Conservation (phyloP, 345 rosid species). For the Luvunga scandens region DNA sequence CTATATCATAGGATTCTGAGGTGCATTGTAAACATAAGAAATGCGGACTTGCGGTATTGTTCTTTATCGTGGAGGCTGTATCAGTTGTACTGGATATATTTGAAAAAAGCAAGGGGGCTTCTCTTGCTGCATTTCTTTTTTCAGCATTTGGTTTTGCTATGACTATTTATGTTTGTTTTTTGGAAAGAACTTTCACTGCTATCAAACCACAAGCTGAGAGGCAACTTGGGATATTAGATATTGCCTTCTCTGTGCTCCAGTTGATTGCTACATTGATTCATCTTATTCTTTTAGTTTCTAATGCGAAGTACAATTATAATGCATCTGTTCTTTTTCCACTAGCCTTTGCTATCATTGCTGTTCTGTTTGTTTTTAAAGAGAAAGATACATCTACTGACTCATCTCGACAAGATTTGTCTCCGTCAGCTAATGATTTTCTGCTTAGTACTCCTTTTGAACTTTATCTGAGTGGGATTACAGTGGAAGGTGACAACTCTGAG, state of each 20-base stretch:
- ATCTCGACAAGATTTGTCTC: not conserved
- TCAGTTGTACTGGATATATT: not conserved
- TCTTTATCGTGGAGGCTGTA: not conserved
- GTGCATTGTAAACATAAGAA: not conserved
- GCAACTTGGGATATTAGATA: not conserved
- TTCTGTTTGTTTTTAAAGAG: not conserved
- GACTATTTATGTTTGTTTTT: not conserved
- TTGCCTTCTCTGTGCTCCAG: not conserved
- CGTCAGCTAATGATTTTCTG: not conserved
- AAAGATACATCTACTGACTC: not conserved
- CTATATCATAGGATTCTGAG: not conserved
- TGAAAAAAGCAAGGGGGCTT: not conserved
- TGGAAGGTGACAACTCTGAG: too few relatives aligned
- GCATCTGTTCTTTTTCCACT: not conserved
- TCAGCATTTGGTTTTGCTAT: slow-evolving; percentile 4
- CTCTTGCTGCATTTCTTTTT: not conserved
- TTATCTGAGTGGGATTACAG: too few relatives aligned
- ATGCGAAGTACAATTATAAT: not conserved
- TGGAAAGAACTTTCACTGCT: not conserved
- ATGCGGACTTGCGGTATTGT: not conserved
- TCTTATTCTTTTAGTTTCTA: not conserved
- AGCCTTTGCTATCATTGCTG: not conserved
- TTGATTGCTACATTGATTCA: not conserved
- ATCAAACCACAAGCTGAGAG: not conserved
- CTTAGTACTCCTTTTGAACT: not conserved